Conservation (phyloP, 163 green algal genomes). For the Chlamydomonas reinhardtii region DNA sequence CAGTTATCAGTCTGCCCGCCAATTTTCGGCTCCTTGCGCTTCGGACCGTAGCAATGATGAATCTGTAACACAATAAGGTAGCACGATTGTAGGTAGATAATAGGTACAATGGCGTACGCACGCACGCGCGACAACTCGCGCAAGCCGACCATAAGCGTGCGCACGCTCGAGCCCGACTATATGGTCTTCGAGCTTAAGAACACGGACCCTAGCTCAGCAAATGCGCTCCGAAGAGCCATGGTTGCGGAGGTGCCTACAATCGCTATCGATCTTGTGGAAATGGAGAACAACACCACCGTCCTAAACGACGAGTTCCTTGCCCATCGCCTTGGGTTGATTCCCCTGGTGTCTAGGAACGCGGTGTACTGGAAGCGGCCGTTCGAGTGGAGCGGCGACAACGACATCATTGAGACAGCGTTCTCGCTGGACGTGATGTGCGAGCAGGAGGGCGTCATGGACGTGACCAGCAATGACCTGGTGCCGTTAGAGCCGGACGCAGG, state of each 20-base stretch:
- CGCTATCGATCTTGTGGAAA: constrained; percentile 98
- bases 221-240: constrained; percentile 95
- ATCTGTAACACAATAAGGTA: too few relatives aligned
- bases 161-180: constrained; percentile 64
- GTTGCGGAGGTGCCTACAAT: constrained; percentile 98
- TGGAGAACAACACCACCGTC: constrained; percentile 97
- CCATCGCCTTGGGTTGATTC: constrained; percentile 94
- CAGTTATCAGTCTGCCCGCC: too few relatives aligned
- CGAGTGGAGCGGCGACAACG: constrained; percentile 49
- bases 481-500: constrained; percentile 57
- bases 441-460: constrained; percentile 82
- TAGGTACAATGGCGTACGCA: background rate
- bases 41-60: too few relatives aligned
- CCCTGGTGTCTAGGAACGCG: constrained; percentile 70
- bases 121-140: constrained; percentile 12
- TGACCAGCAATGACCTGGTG: constrained; percentile 88
- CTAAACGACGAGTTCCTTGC: constrained; percentile 99
- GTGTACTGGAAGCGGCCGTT: constrained; percentile 64
- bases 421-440: constrained; percentile 87
- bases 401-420: constrained; percentile 68
- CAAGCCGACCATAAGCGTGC: constrained; percentile 54
- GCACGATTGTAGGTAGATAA: background rate
- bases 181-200: constrained; percentile 91
- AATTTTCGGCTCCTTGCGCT: too few relatives aligned
- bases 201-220: constrained; percentile 93